phyloP scores from a whole-genome alignment of 2,329 filamentous ascomycete genomes.

The Colletotrichum gloeosporioides region DNA sequence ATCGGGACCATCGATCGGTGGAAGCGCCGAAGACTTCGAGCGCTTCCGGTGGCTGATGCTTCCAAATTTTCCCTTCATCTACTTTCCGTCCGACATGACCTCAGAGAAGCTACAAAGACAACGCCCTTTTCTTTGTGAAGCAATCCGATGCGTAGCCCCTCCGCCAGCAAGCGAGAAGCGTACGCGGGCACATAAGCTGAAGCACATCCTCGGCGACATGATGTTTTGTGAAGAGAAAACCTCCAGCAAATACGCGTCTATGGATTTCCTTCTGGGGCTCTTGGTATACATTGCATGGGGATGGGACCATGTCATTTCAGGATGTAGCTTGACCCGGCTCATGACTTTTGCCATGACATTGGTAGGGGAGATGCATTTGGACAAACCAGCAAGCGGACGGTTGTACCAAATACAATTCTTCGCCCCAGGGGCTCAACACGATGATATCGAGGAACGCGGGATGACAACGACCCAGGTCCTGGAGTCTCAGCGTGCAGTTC shows the following conservation, averaged over 20 bases:
- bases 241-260: neutral
- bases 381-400: fast-evolving
- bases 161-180: slow-evolving; percentile 45
- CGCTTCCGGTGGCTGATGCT: slow-evolving; percentile 46
- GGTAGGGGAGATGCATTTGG: neutral
- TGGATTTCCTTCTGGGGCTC: slow-evolving; percentile 59
- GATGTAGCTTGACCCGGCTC: neutral
- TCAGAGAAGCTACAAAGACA: slow-evolving; percentile 42
- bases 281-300: slow-evolving; percentile 34
- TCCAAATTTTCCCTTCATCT: slow-evolving; percentile 49
- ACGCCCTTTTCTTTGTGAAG: slow-evolving; percentile 55
- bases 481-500: neutral
- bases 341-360: neutral
- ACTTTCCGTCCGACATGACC: slow-evolving; percentile 40
- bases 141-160: slow-evolving; percentile 51
- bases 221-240: fast-evolving
- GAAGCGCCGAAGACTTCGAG: slow-evolving; percentile 43
- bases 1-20: slow-evolving; percentile 35
- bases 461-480: neutral
- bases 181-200: slow-evolving; percentile 43
- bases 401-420: fast-evolving
- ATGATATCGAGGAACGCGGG: fast-evolving
- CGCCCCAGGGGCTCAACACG: neutral
- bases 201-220: slow-evolving; percentile 27
- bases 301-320: neutral